A percentile compares a stretch with the other conserved stretches of the same genome.
These are phyloP conservation scores for Gossypium ekmanianum DNA, from an alignment of 345 rosid genomes.

Conservation along the genomic window DNA sequence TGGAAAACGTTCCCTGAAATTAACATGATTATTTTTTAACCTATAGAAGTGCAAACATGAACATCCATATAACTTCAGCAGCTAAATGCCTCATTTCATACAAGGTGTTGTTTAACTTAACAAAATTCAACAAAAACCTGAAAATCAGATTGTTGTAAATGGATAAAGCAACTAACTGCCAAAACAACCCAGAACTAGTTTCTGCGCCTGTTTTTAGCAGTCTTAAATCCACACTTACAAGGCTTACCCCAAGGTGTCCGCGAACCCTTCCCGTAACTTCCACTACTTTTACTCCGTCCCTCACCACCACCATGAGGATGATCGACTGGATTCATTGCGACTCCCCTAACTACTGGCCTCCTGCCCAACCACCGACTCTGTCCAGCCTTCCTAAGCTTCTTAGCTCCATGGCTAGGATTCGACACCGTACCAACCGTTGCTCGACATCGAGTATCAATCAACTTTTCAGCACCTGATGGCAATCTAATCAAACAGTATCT, in stretches of 20 bases:
- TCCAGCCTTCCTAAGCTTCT: slow-evolving; percentile 1
- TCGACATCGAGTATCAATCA: neutral
- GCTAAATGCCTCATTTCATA: neutral
- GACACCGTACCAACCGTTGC: neutral
- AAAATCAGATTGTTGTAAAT: neutral
- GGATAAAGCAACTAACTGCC: neutral
- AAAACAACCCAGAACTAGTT: neutral
- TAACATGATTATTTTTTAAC: neutral
- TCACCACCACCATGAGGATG: slow-evolving; percentile 7
- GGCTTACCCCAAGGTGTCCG: slow-evolving; percentile 6
- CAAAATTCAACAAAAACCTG: neutral
- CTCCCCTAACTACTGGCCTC: neutral
- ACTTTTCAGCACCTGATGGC: neutral
- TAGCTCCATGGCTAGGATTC: neutral
- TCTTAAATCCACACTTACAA: neutral
- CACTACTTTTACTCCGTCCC: slow-evolving; percentile 5
- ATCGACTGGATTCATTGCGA: neutral
- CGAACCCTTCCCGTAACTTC: neutral
- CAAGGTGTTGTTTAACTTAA: neutral
- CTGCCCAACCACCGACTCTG: slow-evolving; percentile 1
- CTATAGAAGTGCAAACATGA: neutral
- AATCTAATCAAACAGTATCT: slow-evolving; percentile 2
- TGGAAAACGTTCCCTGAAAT: neutral
- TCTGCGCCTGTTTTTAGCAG: slow-evolving; percentile 1
- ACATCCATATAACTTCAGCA: neutral